A percentile compares a stretch with the other conserved stretches of the same genome.
phyloP scores from a whole-genome alignment of 805 yeast species.

The Dipodascus albidus region DNA sequence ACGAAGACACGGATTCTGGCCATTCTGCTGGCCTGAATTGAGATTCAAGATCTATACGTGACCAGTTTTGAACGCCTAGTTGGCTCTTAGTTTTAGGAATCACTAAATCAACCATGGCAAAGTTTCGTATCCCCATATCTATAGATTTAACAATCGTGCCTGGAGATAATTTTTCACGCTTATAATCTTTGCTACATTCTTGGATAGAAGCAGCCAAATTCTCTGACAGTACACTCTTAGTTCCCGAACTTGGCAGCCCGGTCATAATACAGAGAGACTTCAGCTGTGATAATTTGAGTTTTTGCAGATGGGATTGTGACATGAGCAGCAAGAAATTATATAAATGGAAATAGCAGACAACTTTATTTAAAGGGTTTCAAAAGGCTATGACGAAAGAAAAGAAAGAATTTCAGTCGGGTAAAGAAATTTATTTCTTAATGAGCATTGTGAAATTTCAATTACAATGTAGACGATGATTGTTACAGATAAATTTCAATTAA shows the following conservation, averaged over 20 bases:
- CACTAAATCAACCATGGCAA: slow-evolving; percentile 20
- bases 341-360: neutral
- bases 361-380: neutral
- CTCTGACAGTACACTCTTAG: neutral
- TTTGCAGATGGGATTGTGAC: neutral
- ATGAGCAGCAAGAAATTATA: neutral
- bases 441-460: too few relatives aligned
- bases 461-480: too few relatives aligned
- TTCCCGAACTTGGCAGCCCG: neutral
- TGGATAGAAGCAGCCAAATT: neutral
- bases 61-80: slow-evolving; percentile 11
- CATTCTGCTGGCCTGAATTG: neutral
- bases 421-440: too few relatives aligned
- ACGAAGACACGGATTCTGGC: slow-evolving; percentile 8
- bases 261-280: neutral
- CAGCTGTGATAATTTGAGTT: neutral
- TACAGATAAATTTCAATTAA: too few relatives aligned
- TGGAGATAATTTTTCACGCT: neutral
- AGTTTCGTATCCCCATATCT: slow-evolving; percentile 25
- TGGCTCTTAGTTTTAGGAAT: neutral
- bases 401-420: too few relatives aligned
- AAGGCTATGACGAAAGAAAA: too few relatives aligned
- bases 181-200: neutral
- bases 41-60: slow-evolving; percentile 6
- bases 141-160: slow-evolving; percentile 14